Evolutionary conservation across 345 rosid species (phyloP).

Genomic region (Syzygium aromaticum): DNA sequence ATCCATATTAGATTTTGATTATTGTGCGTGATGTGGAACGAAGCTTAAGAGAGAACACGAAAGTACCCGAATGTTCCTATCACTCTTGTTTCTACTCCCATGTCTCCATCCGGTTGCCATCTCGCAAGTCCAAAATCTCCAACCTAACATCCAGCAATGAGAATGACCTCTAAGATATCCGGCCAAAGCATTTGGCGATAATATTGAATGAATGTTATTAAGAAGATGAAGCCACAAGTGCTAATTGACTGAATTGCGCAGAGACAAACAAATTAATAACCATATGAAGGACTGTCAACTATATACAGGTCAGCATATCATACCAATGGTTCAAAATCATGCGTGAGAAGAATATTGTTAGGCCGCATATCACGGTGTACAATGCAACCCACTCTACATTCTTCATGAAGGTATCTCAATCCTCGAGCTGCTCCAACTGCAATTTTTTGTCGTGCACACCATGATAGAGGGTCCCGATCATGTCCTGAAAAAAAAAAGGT

Average conservation of each 20-base stretch:
- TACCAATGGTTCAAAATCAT: slow-evolving; percentile 96
- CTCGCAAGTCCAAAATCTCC: slow-evolving; percentile 98
- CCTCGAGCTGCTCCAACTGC: slow-evolving; percentile 99
- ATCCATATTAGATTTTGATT: neutral
- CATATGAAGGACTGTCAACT: neutral
- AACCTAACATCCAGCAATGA: slow-evolving; percentile 36
- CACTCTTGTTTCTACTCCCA: slow-evolving; percentile 87
- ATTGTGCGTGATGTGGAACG: neutral
- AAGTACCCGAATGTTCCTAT: slow-evolving; percentile 93
- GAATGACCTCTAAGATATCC: slow-evolving; percentile 1
- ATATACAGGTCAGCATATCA: neutral
- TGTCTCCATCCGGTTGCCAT: slow-evolving; percentile 98
- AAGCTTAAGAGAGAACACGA: neutral
- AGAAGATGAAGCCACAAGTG: neutral
- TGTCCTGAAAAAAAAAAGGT: slow-evolving; percentile 29
- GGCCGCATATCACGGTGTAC: slow-evolving; percentile 99
- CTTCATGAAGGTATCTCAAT: slow-evolving; percentile 95
- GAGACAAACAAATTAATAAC: neutral
- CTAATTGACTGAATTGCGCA: neutral
- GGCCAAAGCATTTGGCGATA: neutral
- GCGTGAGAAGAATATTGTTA: slow-evolving; percentile 89
- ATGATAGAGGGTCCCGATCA: slow-evolving; percentile 46
- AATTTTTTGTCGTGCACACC: slow-evolving; percentile 90
- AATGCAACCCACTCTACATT: slow-evolving; percentile 98
- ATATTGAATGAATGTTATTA: neutral